Conservation (phyloP, 2,329 filamentous ascomycete species). For the Zasmidium cellare region DNA sequence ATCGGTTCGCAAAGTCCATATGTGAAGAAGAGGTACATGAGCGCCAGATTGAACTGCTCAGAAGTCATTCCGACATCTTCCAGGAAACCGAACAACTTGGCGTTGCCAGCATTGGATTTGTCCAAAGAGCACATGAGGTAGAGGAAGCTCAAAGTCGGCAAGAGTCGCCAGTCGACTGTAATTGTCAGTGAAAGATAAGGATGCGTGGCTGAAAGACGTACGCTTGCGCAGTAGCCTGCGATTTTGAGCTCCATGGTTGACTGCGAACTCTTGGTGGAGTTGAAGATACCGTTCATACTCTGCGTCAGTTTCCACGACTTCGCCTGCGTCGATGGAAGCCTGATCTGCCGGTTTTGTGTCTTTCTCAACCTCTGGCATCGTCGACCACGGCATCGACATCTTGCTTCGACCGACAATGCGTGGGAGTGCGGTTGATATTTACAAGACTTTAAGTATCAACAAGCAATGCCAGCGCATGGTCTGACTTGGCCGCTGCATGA, state of each 20-base stretch:
- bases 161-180: conserved; percentile 9
- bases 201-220: background rate
- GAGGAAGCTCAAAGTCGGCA: conserved; percentile 11
- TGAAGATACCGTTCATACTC: conserved; percentile 9
- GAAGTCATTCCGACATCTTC: conserved; percentile 14
- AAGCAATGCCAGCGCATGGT: too few relatives aligned
- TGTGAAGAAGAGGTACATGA: conserved; percentile 13
- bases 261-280: conserved; percentile 2
- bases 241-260: background rate
- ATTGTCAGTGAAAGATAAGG: background rate
- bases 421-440: background rate
- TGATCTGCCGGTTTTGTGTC: background rate
- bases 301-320: background rate
- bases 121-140: conserved; percentile 11
- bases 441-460: background rate
- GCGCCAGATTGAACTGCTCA: conserved; percentile 13
- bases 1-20: conserved; percentile 11
- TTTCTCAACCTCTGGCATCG: background rate
- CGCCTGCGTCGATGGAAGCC: background rate
- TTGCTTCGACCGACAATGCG: background rate
- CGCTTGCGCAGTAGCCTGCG: conserved; percentile 8
- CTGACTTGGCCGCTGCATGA: too few relatives aligned
- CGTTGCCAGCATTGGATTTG: conserved; percentile 13
- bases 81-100: conserved; percentile 10
- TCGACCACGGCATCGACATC: background rate